These are phyloP conservation scores for Mycena vulgaris DNA, from an alignment of 768 basidiomycete genomes.

Conservation along the genomic window DNA sequence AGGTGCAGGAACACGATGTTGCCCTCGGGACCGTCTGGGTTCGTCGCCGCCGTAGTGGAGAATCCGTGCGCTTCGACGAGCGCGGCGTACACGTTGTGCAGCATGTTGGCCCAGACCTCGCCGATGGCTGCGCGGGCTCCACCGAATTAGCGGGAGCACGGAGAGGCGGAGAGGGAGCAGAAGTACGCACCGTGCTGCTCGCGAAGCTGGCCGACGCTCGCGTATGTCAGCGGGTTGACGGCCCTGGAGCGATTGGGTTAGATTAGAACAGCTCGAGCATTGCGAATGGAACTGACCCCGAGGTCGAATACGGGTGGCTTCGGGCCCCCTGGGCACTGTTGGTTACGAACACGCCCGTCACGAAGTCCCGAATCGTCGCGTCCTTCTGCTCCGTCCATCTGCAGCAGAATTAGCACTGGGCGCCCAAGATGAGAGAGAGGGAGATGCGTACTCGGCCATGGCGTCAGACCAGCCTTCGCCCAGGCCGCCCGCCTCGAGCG, in stretches of 20 bases:
- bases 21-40: slow-evolving; percentile 46
- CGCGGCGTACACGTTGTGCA: slow-evolving; percentile 49
- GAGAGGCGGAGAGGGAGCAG: too few relatives aligned
- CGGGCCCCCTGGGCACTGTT: slow-evolving; percentile 58
- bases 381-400: slow-evolving; percentile 5
- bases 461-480: too few relatives aligned
- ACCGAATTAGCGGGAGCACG: background rate
- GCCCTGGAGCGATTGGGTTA: slow-evolving; percentile 11
- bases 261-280: too few relatives aligned
- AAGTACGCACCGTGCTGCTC: slow-evolving; percentile 13
- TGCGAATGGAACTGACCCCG: slow-evolving; percentile 26
- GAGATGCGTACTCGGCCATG: too few relatives aligned
- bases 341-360: background rate
- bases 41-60: slow-evolving; percentile 42
- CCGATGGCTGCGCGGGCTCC: slow-evolving; percentile 31
- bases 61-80: slow-evolving; percentile 45
- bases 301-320: slow-evolving; percentile 58
- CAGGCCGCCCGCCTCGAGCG: too few relatives aligned
- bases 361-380: background rate
- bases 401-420: too few relatives aligned
- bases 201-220: background rate
- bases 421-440: too few relatives aligned
- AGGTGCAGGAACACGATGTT: slow-evolving; percentile 53
- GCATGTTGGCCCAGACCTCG: slow-evolving; percentile 62
- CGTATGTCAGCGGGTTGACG: slow-evolving; percentile 27